Conservation (phyloP, 345 rosid genomes). For the Theobroma cacao region DNA sequence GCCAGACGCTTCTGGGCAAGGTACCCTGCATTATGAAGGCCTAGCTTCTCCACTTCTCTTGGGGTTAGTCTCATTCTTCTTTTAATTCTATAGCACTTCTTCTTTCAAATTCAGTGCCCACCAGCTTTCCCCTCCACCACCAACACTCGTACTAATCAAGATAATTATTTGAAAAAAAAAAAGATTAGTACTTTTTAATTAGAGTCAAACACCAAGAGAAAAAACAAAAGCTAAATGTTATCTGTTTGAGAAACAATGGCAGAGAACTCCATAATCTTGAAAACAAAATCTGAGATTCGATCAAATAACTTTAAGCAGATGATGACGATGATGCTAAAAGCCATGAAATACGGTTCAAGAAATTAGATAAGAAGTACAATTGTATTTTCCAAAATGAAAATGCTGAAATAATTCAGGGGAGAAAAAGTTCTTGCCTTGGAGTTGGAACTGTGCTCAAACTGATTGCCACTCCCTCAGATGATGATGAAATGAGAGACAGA, state of each 20-base stretch:
- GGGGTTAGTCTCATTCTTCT: constrained; percentile 64
- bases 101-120: not conserved
- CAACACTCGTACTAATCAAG: not conserved
- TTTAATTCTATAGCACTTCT: not conserved
- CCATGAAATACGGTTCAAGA: too few species aligned
- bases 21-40: constrained; percentile 78
- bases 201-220: not conserved
- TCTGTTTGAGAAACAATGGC: not conserved
- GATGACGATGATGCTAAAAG: not conserved
- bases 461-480: not conserved
- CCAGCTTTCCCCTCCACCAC: not conserved
- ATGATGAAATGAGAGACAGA: not conserved
- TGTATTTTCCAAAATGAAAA: not conserved
- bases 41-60: constrained; percentile 80
- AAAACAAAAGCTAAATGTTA: not conserved
- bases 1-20: constrained; percentile 98
- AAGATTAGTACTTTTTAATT: not conserved
- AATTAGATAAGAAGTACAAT: not conserved
- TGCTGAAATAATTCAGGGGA: not conserved
- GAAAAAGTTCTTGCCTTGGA: not conserved
- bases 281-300: not conserved
- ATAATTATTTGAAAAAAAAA: not conserved
- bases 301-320: not conserved
- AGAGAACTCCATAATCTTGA: not conserved
- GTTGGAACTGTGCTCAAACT: not conserved